Evolutionary conservation across 768 basidiomycete species (phyloP).

Genomic region (Pulveroboletus sp.): DNA sequence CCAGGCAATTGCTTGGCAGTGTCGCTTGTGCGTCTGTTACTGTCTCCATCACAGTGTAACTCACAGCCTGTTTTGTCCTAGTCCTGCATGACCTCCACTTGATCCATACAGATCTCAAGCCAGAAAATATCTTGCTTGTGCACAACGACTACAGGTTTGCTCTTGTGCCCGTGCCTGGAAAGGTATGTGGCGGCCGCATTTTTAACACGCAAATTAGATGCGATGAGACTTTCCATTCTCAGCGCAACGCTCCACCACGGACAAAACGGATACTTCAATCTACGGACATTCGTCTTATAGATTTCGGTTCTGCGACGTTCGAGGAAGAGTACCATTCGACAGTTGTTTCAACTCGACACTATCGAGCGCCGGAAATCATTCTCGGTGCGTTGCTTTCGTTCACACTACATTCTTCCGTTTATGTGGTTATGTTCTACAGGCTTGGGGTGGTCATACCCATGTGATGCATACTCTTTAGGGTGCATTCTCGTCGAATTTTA

Average conservation of each 20-base stretch:
- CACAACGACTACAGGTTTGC: conserved; percentile 71
- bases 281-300: conserved; percentile 93
- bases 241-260: conserved; percentile 68
- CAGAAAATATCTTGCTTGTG: conserved; percentile 96
- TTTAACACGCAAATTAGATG: not conserved
- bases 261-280: conserved; percentile 77
- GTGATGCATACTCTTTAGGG: conserved; percentile 97
- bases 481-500: conserved; percentile 99
- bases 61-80: conserved; percentile 30
- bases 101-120: conserved; percentile 98
- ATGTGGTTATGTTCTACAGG: conserved; percentile 45
- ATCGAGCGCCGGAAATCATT: conserved; percentile 98
- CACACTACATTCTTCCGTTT: conserved; percentile 14
- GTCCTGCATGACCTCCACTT: conserved; percentile 89
- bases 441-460: conserved; percentile 96
- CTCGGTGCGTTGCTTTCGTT: conserved; percentile 60
- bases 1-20: conserved; percentile 84
- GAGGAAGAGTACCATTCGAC: conserved; percentile 98
- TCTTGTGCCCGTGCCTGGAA: conserved; percentile 60
- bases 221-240: conserved; percentile 15
- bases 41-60: not conserved
- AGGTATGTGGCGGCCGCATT: conserved; percentile 40
- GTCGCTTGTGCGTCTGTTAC: conserved; percentile 76
- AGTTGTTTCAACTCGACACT: conserved; percentile 97
- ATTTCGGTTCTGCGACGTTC: conserved; percentile 98